A percentile compares a stretch with the other conserved stretches of the same genome.
These are phyloP conservation scores for Fusarium sp. DNA, from an alignment of 2,329 filamentous ascomycete genomes.

Conservation along the genomic window DNA sequence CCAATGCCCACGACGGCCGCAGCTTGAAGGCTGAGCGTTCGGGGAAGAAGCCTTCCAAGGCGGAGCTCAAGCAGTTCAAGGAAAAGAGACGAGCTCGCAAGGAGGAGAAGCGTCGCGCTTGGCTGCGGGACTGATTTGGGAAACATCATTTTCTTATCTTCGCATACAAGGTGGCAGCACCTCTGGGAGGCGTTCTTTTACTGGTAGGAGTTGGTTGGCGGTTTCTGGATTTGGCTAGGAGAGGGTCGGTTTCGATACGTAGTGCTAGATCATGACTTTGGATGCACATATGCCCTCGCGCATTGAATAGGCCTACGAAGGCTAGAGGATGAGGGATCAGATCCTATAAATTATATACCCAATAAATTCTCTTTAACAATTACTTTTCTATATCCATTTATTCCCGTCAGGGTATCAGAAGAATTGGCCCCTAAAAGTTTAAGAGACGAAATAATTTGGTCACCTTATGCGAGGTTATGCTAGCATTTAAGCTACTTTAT, in stretches of 20 bases:
- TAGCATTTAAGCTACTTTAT: neutral
- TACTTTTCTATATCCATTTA: constrained; percentile 6
- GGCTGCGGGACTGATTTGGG: constrained; percentile 81
- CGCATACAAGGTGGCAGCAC: constrained; percentile 16
- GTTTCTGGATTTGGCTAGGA: constrained; percentile 25
- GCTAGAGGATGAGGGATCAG: constrained; percentile 34
- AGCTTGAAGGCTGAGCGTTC: constrained; percentile 92
- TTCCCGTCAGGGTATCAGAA: neutral
- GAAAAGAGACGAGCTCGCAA: constrained; percentile 90
- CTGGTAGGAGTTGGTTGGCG: constrained; percentile 34
- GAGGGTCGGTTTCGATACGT: neutral
- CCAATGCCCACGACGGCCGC: constrained; percentile 88
- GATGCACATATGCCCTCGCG: constrained; percentile 33
- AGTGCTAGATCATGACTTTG: constrained; percentile 20
- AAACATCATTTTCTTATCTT: neutral
- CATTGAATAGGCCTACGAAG: constrained; percentile 31
- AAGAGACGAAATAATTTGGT: neutral
- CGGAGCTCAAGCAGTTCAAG: constrained; percentile 90
- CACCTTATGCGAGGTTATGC: no score
- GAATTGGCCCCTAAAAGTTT: neutral
- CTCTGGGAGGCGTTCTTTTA: constrained; percentile 29
- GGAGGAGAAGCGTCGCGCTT: constrained; percentile 92
- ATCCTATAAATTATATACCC: constrained; percentile 37
- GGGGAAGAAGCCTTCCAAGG: constrained; percentile 84
- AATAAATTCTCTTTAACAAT: constrained; percentile 25